Conservation (phyloP, 768 basidiomycete genomes). For the Suillus brevipes region DNA sequence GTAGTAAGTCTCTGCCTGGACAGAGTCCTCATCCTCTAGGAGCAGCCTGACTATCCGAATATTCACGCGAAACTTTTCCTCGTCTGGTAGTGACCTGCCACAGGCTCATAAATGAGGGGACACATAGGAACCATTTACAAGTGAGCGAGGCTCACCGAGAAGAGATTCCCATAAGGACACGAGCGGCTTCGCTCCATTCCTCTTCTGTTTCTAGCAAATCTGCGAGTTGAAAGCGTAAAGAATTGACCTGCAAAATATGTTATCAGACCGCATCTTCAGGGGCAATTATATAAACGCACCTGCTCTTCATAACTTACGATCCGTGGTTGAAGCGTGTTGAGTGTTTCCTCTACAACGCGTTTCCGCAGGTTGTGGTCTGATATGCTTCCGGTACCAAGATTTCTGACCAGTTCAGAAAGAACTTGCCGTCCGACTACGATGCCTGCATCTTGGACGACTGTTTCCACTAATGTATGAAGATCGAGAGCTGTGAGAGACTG, state of each 20-base stretch:
- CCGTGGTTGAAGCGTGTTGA: constrained; percentile 69
- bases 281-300: constrained; percentile 46
- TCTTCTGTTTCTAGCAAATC: constrained; percentile 87
- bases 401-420: constrained; percentile 78
- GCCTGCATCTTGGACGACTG: constrained; percentile 76
- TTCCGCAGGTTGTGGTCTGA: constrained; percentile 60
- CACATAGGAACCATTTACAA: neutral
- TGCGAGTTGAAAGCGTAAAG: constrained; percentile 85
- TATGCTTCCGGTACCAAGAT: constrained; percentile 56
- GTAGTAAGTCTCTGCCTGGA: constrained; percentile 97
- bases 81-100: constrained; percentile 64
- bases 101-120: constrained; percentile 7
- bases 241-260: constrained; percentile 60
- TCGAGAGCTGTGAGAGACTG: constrained; percentile 48
- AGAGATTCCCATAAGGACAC: constrained; percentile 89
- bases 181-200: constrained; percentile 92
- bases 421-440: constrained; percentile 89
- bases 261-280: constrained; percentile 9
- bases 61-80: constrained; percentile 87
- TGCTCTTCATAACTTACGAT: constrained; percentile 95
- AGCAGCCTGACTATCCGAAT: constrained; percentile 92
- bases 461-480: constrained; percentile 72
- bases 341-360: constrained; percentile 72
- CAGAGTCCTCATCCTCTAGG: constrained; percentile 94
- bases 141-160: constrained; percentile 75